These are phyloP conservation scores for Artemisia argyi DNA, from an alignment of 129 eudicot genomes.

Conservation along the genomic window DNA sequence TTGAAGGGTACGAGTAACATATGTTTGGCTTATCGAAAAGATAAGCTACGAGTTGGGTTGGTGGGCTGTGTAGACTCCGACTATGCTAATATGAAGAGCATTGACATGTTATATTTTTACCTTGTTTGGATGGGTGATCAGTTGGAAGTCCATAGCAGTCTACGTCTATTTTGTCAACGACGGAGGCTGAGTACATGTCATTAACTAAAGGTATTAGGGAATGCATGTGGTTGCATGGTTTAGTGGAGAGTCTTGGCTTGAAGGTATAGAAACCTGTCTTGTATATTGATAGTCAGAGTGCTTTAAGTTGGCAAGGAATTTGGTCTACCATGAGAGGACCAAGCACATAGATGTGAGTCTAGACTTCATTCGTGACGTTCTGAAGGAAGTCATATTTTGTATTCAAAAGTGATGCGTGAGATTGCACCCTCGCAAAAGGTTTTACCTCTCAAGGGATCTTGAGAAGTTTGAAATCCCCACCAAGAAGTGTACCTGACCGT, in stretches of 20 bases:
- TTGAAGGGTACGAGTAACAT: neutral
- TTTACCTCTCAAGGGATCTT: too few relatives aligned
- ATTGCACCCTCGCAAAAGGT: too few relatives aligned
- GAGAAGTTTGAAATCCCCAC: too few relatives aligned
- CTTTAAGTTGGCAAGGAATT: neutral
- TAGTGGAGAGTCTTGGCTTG: neutral
- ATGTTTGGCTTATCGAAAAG: neutral
- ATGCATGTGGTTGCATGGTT: neutral
- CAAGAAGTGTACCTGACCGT: too few relatives aligned
- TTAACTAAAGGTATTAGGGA: too few relatives aligned
- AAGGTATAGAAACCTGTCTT: neutral
- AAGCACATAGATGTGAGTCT: conserved; percentile 15
- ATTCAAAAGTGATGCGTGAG: too few relatives aligned
- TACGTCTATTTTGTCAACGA: neutral
- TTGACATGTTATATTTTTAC: neutral
- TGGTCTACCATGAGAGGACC: conserved; percentile 1
- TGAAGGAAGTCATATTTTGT: neutral
- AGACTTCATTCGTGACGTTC: conserved; percentile 8
- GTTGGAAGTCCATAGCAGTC: neutral
- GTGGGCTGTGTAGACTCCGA: neutral
- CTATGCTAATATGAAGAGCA: neutral
- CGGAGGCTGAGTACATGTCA: too few relatives aligned
- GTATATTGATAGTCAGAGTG: conserved; percentile 4
- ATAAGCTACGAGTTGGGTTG: neutral
- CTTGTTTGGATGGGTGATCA: neutral